Evolutionary conservation across 1,284 basidiomycete species (phyloP), one percentile per base, ranked within the genome.

Genomic region (Naganishia cerealis): DNA sequence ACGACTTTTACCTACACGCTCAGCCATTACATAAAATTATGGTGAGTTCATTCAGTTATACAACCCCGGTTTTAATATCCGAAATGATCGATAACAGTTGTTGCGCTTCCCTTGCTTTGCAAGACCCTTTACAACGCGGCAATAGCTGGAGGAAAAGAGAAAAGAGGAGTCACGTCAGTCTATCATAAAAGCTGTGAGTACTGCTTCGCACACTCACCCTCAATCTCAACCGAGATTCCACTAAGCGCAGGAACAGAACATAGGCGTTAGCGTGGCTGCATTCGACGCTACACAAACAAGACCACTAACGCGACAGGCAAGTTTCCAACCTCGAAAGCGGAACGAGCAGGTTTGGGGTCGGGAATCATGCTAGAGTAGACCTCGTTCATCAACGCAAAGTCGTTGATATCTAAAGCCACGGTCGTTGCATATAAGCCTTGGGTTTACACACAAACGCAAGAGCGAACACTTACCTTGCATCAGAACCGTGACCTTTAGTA

Each of bases 171-270:
- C 29, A 2, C 29, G 29, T 33, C 6, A 33, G 29, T 33, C 29
- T 33, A 6, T 33, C 6, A 33, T 33, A 33, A 6, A 33, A 3
- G 29, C 29, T 6, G 29, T 33, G 6, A 33, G 29, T 6, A 6
- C 2, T 33, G 29, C 29, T 33, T 2, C 29, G 2, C 29, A n/a
- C 29, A 61, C 61, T 63, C 50, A 71, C 70, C 71, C 48, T 71
- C 71, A 48, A 71, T 71, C 66, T 71, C 71, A 52, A 71, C 54
- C 4, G 71, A 72, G 39, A 72, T 72, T 43, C 71, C 71, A 58
- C 71, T 72, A 56, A 18, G n/a, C 33, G 21, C 12, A 38, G 26
- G 36, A n/a, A n/a, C 9, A 8, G 10, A 12, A 3, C 12, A 21
- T 26, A 15, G 39, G 9, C 16, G 26, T 36, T 10, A 42, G 26